Evolutionary conservation across 2,329 filamentous ascomycete genomes (phyloP).

Genomic region (Coniosporium tulheliwenetii): DNA sequence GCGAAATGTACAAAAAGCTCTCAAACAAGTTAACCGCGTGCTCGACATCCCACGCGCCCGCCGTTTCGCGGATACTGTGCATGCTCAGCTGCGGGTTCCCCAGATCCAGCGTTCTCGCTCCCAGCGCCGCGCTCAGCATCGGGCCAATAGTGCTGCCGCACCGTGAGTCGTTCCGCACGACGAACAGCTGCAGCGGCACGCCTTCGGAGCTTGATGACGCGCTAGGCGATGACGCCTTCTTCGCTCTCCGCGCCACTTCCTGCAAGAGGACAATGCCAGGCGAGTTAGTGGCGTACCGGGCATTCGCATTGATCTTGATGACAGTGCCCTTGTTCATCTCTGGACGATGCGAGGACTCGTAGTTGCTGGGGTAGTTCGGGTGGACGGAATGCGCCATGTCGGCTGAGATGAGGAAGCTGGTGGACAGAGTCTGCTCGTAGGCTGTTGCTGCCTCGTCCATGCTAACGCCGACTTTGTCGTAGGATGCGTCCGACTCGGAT

Average conservation of each 20-base stretch:
- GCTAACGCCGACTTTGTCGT: constrained; percentile 40
- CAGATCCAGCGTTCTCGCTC: constrained; percentile 76
- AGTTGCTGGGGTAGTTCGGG: constrained; percentile 86
- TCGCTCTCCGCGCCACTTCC: constrained; percentile 56
- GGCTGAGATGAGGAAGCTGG: constrained; percentile 85
- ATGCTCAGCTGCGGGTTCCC: constrained; percentile 92
- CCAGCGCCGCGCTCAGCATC: constrained; percentile 80
- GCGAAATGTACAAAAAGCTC: constrained; percentile 77
- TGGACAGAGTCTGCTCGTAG: constrained; percentile 82
- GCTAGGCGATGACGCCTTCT: constrained; percentile 27
- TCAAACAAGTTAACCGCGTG: constrained; percentile 76
- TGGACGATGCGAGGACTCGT: constrained; percentile 79
- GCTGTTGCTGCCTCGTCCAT: constrained; percentile 57
- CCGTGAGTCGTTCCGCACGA: constrained; percentile 86
- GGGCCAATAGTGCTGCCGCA: constrained; percentile 96
- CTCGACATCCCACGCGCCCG: constrained; percentile 74
- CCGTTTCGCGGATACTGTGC: constrained; percentile 93
- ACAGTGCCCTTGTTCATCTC: constrained; percentile 95
- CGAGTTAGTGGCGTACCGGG: constrained; percentile 90
- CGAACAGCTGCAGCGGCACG: constrained; percentile 87
- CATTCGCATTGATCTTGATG: constrained; percentile 97
- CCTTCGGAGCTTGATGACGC: constrained; percentile 36
- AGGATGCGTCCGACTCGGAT: constrained; percentile 44
- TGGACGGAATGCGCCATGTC: constrained; percentile 97
- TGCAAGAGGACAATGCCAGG: constrained; percentile 87